Conservation (phyloP, 139 green algal species). For the Tetraselmis chui region DNA sequence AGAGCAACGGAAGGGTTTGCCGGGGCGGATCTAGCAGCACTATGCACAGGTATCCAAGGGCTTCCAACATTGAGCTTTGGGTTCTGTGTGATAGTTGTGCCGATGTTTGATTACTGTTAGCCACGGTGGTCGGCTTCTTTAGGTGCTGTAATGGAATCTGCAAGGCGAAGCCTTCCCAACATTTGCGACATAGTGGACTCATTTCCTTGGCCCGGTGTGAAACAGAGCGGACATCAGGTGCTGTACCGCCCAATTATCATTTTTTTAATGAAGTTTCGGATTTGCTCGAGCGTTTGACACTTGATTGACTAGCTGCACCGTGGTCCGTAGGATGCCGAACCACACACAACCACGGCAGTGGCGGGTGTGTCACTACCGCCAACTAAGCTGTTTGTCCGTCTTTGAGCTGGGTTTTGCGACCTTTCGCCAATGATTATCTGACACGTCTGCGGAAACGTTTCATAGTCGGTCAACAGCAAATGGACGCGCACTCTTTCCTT, state of each 20-base stretch:
- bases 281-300: too few species aligned
- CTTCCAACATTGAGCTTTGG: too few species aligned
- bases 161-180: background rate
- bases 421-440: background rate
- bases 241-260: background rate
- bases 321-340: background rate
- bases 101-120: background rate
- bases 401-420: too few species aligned
- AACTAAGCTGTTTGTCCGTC: too few species aligned
- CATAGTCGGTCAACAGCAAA: background rate
- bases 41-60: conserved; percentile 26
- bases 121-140: background rate
- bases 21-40: conserved; percentile 64
- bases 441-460: background rate
- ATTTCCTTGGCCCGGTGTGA: too few species aligned
- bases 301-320: background rate
- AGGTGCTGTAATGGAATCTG: background rate
- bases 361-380: too few species aligned
- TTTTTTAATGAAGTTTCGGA: background rate
- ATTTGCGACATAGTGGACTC: background rate
- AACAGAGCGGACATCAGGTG: background rate
- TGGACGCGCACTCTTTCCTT: background rate
- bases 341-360: too few species aligned
- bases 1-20: conserved; percentile 53
- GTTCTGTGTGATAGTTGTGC: background rate